A percentile compares a stretch with the other conserved stretches of the same genome.
Conservation (phyloP, 148 eudicot genomes). For the Hydrangea macrophylla region DNA sequence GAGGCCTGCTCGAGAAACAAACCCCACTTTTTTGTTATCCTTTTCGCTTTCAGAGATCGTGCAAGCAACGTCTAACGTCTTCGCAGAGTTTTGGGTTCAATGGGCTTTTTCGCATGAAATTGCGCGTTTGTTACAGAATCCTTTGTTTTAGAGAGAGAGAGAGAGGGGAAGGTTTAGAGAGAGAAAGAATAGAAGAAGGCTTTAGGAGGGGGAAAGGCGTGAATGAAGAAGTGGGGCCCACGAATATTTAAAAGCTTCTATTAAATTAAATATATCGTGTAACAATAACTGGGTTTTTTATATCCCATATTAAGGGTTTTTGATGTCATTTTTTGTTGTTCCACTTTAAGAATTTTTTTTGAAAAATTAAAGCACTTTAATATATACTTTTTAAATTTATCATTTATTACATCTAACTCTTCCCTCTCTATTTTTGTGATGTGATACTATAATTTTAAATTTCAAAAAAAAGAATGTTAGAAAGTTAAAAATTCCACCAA, state of each 20-base stretch:
- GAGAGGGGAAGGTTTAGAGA: not conserved
- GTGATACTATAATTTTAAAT: not conserved
- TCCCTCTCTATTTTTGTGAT: not conserved
- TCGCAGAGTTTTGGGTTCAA: constrained; percentile 4
- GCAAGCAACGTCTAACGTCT: constrained; percentile 25
- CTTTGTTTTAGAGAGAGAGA: not conserved
- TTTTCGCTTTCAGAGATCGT: constrained; percentile 24
- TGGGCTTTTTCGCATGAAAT: not conserved
- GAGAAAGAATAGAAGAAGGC: too few relatives aligned
- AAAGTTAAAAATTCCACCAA: too few relatives aligned
- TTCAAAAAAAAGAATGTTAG: too few relatives aligned
- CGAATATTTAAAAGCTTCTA: not conserved
- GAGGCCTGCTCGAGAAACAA: constrained; percentile 13
- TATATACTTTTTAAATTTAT: too few relatives aligned
- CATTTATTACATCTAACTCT: too few relatives aligned
- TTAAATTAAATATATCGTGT: not conserved
- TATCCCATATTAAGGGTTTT: not conserved
- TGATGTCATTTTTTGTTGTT: too few relatives aligned
- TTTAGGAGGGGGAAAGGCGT: not conserved
- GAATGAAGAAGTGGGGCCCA: not conserved
- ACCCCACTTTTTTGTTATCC: not conserved
- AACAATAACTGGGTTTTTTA: too few relatives aligned
- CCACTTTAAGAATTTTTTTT: too few relatives aligned
- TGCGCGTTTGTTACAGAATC: not conserved
- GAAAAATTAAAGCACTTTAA: not conserved